Conservation (phyloP, 345 rosid genomes). For the Pugionium dolabratum region DNA sequence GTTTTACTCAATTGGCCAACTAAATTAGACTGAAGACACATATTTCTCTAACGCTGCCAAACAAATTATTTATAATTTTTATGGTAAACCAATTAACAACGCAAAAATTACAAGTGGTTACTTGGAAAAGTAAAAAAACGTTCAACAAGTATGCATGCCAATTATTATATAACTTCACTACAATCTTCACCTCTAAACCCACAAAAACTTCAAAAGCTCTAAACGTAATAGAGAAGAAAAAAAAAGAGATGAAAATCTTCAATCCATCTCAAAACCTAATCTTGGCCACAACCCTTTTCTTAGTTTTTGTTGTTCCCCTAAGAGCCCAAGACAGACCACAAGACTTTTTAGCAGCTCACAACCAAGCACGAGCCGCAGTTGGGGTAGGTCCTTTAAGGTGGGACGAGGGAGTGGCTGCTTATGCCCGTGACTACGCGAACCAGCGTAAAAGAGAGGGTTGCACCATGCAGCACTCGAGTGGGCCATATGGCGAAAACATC, state of each 20-base stretch:
- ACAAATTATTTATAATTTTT: not conserved
- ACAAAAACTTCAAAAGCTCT: too few species aligned
- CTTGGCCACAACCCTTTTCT: slow-evolving; percentile 22
- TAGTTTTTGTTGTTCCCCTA: slow-evolving; percentile 23
- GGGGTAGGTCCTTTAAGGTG: slow-evolving; percentile 51
- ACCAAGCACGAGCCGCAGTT: slow-evolving; percentile 49
- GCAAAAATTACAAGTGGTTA: slow-evolving; percentile 13
- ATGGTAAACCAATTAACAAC: slow-evolving; percentile 18
- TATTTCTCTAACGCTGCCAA: not conserved
- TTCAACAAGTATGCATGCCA: not conserved
- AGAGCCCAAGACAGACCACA: slow-evolving; percentile 46
- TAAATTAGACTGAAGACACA: too few species aligned
- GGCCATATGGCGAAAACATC: slow-evolving; percentile 63
- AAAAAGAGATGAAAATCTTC: slow-evolving; percentile 24
- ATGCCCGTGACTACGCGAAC: slow-evolving; percentile 45
- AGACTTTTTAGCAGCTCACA: slow-evolving; percentile 54
- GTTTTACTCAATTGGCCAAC: too few species aligned
- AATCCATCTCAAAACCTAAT: slow-evolving; percentile 24
- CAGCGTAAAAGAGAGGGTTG: slow-evolving; percentile 43
- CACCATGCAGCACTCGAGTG: slow-evolving; percentile 46
- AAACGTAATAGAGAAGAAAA: not conserved
- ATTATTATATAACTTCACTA: too few species aligned
- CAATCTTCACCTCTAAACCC: too few species aligned
- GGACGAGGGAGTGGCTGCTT: slow-evolving; percentile 50
- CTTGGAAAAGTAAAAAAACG: not conserved